Percentiles rank a stretch among this genome's conserved stretches.
These are phyloP conservation scores for Aphanocladium album DNA, from an alignment of 2,329 filamentous ascomycete species.

Conservation along the genomic window DNA sequence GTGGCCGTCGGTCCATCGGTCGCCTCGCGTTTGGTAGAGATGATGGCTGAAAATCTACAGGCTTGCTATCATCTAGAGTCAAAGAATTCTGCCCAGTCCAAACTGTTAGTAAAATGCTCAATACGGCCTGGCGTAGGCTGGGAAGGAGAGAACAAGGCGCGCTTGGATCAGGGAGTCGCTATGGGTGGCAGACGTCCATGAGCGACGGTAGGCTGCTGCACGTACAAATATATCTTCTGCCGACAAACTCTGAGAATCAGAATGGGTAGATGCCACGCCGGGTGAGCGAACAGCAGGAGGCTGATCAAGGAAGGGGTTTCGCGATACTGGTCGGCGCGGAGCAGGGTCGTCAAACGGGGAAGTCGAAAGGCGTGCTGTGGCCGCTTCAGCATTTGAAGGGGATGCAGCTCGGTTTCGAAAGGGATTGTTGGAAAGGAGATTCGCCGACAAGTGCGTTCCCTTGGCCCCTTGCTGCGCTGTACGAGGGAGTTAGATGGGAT, in stretches of 20 bases:
- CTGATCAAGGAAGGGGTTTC: slow-evolving; percentile 71
- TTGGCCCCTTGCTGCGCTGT: slow-evolving; percentile 9
- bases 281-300: slow-evolving; percentile 38
- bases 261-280: slow-evolving; percentile 45
- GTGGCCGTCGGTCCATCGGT: slow-evolving; percentile 9
- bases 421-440: slow-evolving; percentile 77
- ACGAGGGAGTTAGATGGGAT: slow-evolving; percentile 2
- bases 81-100: slow-evolving; percentile 56
- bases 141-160: background rate
- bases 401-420: slow-evolving; percentile 70
- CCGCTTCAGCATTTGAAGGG: slow-evolving; percentile 37
- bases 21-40: slow-evolving; percentile 6
- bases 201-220: slow-evolving; percentile 25
- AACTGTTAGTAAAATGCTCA: slow-evolving; percentile 3
- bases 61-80: slow-evolving; percentile 56
- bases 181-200: background rate
- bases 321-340: slow-evolving; percentile 57
- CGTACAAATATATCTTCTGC: slow-evolving; percentile 74
- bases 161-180: background rate
- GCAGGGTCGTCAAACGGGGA: slow-evolving; percentile 56
- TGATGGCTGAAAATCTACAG: slow-evolving; percentile 20
- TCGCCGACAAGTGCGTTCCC: slow-evolving; percentile 25
- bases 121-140: background rate
- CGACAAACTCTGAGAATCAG: slow-evolving; percentile 43
- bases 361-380: slow-evolving; percentile 35